phyloP scores from a whole-genome alignment of 2,329 filamentous ascomycete species.

The Onygena corvina region DNA sequence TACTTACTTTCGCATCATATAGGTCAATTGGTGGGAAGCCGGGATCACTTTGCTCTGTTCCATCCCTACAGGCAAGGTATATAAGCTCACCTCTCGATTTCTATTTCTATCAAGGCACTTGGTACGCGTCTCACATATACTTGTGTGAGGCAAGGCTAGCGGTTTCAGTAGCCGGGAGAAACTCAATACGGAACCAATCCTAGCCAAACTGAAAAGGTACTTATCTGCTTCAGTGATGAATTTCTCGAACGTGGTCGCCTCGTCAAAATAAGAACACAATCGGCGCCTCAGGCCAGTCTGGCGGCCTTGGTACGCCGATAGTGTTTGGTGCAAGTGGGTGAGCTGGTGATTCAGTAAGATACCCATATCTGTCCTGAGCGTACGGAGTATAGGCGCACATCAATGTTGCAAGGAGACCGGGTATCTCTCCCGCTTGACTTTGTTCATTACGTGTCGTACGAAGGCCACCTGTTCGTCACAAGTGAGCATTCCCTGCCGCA shows the following conservation, averaged over 20 bases:
- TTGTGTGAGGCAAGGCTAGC: neutral
- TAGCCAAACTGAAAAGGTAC: neutral
- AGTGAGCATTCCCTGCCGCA: neutral
- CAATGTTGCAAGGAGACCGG: neutral
- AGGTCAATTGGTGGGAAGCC: neutral
- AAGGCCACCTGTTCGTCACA: slow-evolving; percentile 5
- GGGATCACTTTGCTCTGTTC: neutral
- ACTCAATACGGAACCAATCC: neutral
- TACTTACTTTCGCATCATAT: neutral
- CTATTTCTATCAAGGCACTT: neutral
- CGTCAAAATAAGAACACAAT: slow-evolving; percentile 2
- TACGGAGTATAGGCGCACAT: too few relatives aligned
- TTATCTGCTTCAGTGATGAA: neutral
- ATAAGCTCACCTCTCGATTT: neutral
- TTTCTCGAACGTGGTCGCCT: neutral
- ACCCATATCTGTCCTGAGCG: neutral
- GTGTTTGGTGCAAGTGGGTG: neutral
- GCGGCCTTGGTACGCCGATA: neutral
- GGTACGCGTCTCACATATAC: neutral
- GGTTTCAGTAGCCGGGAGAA: slow-evolving; percentile 4
- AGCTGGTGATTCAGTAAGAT: neutral
- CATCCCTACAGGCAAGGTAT: neutral
- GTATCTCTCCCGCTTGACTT: neutral
- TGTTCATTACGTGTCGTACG: neutral
- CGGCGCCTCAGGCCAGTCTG: neutral